Evolutionary conservation across 2,329 filamentous ascomycete species (phyloP).

Genomic region (Scortechinia acanthostroma): DNA sequence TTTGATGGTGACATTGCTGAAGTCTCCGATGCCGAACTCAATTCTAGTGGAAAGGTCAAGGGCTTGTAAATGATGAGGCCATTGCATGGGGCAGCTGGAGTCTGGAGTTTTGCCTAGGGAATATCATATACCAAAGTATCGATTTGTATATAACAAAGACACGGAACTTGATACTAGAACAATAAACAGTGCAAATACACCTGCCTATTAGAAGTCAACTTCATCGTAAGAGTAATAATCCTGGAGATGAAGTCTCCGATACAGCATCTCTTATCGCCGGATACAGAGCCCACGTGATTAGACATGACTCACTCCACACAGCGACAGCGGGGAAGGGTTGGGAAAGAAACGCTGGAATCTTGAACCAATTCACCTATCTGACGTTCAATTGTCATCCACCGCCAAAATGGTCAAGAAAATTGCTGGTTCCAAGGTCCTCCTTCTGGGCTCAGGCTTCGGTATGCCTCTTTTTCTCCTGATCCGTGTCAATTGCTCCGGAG

Average conservation of each 20-base stretch:
- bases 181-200: too few relatives aligned
- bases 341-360: neutral
- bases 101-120: too few relatives aligned
- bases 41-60: neutral
- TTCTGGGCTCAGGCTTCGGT: constrained; percentile 26
- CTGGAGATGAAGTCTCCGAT: too few relatives aligned
- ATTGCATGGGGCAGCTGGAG: too few relatives aligned
- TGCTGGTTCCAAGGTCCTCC: constrained; percentile 25
- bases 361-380: constrained; percentile 4
- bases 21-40: neutral
- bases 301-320: neutral
- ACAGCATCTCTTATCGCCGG: too few relatives aligned
- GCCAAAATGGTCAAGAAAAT: constrained; percentile 23
- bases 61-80: too few relatives aligned
- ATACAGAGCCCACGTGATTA: neutral
- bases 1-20: neutral
- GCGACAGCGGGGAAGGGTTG: neutral
- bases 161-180: too few relatives aligned
- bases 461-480: constrained; percentile 7
- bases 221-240: too few relatives aligned
- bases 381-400: constrained; percentile 8
- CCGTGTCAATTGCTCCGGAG: too few relatives aligned
- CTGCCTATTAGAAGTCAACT: too few relatives aligned
- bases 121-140: too few relatives aligned
- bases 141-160: too few relatives aligned